Percentiles rank a stretch among this genome's conserved stretches.
Evolutionary conservation across 768 basidiomycete genomes (phyloP).

Genomic region (Pulveroboletus frians): DNA sequence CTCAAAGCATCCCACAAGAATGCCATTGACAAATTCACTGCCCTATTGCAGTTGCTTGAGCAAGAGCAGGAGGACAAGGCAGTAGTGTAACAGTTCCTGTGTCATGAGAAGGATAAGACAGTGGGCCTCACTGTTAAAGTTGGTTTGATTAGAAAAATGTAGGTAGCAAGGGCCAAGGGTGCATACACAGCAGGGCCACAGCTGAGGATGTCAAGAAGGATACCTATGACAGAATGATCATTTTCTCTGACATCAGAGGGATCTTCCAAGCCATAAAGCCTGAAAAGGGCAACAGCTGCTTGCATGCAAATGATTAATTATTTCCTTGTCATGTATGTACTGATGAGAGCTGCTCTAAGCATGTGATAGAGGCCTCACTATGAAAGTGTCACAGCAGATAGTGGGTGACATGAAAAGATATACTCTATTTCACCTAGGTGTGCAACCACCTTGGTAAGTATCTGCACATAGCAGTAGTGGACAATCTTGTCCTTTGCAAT

Average conservation of each 20-base stretch:
- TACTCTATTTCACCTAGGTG: constrained; percentile 85
- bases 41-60: no score
- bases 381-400: neutral
- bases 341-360: constrained; percentile 60
- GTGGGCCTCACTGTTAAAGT: constrained; percentile 59
- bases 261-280: constrained; percentile 69
- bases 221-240: constrained; percentile 44
- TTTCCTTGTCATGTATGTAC: constrained; percentile 76
- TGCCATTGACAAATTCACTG: no score
- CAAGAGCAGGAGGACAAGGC: no score
- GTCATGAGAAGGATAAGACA: no score
- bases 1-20: no score
- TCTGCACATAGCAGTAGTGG: constrained; percentile 72
- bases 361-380: constrained; percentile 69
- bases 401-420: constrained; percentile 17
- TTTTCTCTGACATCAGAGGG: constrained; percentile 47
- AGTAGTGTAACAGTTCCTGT: no score
- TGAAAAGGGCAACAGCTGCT: constrained; percentile 74
- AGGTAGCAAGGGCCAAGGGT: neutral
- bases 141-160: neutral
- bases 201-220: constrained; percentile 61
- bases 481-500: constrained; percentile 82
- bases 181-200: constrained; percentile 76
- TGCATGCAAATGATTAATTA: constrained; percentile 63
- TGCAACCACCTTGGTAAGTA: constrained; percentile 75